Percentiles rank a stretch among this genome's conserved stretches.
Evolutionary conservation across 176 grass and related monocot genomes (phyloP).

Genomic region (Triticum aestivum): DNA sequence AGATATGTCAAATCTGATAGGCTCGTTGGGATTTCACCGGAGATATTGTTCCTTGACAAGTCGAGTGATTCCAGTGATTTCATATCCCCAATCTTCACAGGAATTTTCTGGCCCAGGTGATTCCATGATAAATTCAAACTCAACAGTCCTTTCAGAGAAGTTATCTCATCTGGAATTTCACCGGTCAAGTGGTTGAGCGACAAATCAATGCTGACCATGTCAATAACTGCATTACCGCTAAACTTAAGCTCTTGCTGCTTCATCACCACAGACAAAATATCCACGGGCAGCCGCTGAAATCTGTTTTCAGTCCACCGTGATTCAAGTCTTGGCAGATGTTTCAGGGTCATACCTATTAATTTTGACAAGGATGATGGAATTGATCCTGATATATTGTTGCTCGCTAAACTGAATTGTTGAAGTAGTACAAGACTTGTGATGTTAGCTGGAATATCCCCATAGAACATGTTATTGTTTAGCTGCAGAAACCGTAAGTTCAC

Average conservation of each 20-base stretch:
- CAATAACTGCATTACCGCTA: background rate
- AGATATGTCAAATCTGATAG: conserved; percentile 23
- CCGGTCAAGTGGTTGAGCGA: background rate
- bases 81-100: conserved; percentile 8
- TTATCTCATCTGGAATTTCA: background rate
- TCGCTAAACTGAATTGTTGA: conserved; percentile 23
- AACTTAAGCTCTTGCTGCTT: conserved; percentile 1
- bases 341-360: conserved; percentile 6
- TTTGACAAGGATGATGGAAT: conserved; percentile 22
- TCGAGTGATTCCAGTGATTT: conserved; percentile 47
- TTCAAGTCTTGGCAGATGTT: background rate
- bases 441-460: background rate
- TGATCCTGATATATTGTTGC: conserved; percentile 37
- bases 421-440: conserved; percentile 20
- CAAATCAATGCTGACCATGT: background rate
- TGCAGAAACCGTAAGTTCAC: background rate
- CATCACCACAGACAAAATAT: background rate
- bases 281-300: too few relatives aligned
- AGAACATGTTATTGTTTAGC: conserved; percentile 41
- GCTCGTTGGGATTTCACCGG: conserved; percentile 5
- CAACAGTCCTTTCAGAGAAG: background rate
- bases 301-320: background rate
- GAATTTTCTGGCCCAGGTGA: background rate
- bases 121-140: background rate
- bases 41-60: conserved; percentile 33